Percentiles rank a stretch among this genome's conserved stretches.
Conservation (phyloP, 176 grass and related monocot species). For the Triticum timopheevii region DNA sequence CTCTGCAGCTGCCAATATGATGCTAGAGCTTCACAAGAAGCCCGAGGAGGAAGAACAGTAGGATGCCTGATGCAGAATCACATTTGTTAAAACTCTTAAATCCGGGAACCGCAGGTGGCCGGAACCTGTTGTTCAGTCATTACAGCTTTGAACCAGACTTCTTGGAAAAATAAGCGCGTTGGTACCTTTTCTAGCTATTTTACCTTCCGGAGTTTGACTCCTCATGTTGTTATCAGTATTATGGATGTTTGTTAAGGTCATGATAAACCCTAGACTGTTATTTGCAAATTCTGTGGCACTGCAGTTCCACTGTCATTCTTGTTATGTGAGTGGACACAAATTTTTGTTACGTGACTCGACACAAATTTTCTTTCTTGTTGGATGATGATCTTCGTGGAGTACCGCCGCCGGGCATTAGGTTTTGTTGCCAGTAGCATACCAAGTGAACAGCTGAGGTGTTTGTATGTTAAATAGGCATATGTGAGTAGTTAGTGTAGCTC, state of each 20-base stretch:
- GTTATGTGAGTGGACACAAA: not conserved
- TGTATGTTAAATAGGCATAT: not conserved
- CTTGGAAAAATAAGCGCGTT: not conserved
- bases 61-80: not conserved
- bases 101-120: not conserved
- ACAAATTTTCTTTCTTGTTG: not conserved
- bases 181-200: not conserved
- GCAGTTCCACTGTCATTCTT: not conserved
- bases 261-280: not conserved
- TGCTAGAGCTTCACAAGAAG: conserved; percentile 28
- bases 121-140: not conserved
- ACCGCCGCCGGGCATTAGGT: not conserved
- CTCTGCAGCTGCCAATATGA: conserved; percentile 40
- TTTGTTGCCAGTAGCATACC: not conserved
- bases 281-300: not conserved
- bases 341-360: no score
- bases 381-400: not conserved
- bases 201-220: not conserved
- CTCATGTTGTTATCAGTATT: not conserved
- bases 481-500: not conserved
- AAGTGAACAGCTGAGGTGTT: not conserved
- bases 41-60: not conserved
- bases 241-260: not conserved
- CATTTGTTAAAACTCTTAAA: not conserved
- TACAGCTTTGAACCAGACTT: not conserved